Base-by-base conservation (phyloP, 495 filamentous ascomycete species). In the Daldinia decipiens region DNA sequence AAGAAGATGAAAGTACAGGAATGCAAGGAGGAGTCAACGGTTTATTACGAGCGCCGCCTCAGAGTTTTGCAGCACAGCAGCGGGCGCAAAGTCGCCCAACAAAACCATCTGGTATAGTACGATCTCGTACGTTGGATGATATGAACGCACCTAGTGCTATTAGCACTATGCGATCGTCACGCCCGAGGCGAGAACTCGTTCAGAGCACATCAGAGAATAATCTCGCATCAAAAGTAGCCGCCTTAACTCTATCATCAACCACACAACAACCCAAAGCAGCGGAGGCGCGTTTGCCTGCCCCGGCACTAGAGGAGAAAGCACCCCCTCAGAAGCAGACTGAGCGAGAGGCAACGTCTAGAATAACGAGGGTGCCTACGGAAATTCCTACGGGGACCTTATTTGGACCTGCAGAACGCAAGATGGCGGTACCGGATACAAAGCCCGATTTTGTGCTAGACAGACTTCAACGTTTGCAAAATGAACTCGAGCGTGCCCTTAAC, bases 51-150 rank as follows among this genome's bases (percentile, higher is more conserved):
- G 79, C 81, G 4, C 79, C 83, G 1, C 79, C 84, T 4, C 86
- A 87, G 63, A 87, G 86, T 62, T 87, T 86, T 72, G 87, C 87
- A 11, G 87, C 87, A 5, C 86, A 89, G 61, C 86, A 89, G 68
- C 78, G 87, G 53, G 83, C 84, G 26, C 77, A 84, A 43, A 70
- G 68, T 40, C 82, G 80, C 38, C 78, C 81, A 2, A 40, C 76
- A 12, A 77, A 72, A 55, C 75, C 59, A 62, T 29, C 32, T 27
- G 27, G 53, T 26, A 52, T 78, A 32, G 67, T 62, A 13, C 75
- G 75, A 29, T 67, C 63, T 12, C 73, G 70, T 53, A 72, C 71
- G 5, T 39, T 61, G 34, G 71, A 67, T 32, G 73, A 70, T 24
- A 52, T 75, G 61, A 62, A 61, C 27, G 72, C 62, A 15, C 74